phyloP scores from a whole-genome alignment of 176 grass and related monocot species.

The Rhipidocladum racemiflorum region DNA sequence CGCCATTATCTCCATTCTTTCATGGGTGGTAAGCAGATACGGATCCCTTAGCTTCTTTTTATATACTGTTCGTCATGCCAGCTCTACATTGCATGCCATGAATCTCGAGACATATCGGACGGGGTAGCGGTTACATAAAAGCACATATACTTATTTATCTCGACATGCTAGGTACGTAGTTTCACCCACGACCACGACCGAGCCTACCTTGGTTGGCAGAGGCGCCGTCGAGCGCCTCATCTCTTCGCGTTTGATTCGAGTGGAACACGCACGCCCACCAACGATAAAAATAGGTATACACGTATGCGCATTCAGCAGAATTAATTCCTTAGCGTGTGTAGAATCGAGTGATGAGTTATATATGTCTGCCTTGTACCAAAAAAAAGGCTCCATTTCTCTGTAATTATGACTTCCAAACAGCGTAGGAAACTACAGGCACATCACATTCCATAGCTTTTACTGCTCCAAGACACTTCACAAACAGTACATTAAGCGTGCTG shows the following conservation, averaged over 20 bases:
- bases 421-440: not conserved
- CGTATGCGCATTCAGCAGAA: no score
- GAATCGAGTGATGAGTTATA: no score
- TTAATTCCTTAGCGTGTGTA: no score
- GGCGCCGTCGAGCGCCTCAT: no score
- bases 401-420: not conserved
- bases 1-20: conserved; percentile 10
- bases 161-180: not conserved
- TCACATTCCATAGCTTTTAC: not conserved
- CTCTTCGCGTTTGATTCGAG: no score
- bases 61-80: not conserved
- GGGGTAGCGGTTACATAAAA: not conserved
- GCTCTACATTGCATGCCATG: not conserved
- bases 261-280: no score
- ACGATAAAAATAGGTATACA: no score
- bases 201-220: no score
- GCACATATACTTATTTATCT: not conserved
- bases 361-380: no score
- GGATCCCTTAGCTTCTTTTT: not conserved
- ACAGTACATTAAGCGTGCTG: not conserved
- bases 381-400: not conserved
- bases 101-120: not conserved
- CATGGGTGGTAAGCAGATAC: not conserved
- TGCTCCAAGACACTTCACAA: not conserved
- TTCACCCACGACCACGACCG: no score